Evolutionary conservation across 805 yeast genomes (phyloP).

Genomic region (Metschnikowia gelsemii): DNA sequence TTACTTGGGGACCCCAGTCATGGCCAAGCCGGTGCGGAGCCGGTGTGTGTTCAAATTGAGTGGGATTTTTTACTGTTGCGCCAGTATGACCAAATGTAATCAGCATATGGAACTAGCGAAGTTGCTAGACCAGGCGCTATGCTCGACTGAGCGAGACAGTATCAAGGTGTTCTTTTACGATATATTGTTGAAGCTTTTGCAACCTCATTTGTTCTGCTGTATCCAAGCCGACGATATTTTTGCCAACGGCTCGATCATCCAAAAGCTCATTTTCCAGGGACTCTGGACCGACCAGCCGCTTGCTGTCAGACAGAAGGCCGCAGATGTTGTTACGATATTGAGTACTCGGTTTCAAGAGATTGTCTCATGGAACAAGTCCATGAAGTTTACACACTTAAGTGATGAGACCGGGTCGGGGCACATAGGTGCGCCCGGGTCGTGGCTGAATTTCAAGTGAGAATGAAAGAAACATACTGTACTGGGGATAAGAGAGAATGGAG

Average conservation of each 20-base stretch:
- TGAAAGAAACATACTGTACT: slow-evolving; percentile 10
- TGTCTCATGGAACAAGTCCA: slow-evolving; percentile 16
- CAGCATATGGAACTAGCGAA: slow-evolving; percentile 16
- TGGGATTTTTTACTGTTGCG: slow-evolving; percentile 16
- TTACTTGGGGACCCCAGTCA: slow-evolving; percentile 16
- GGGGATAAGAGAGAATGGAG: slow-evolving; percentile 2
- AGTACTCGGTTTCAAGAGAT: slow-evolving; percentile 16
- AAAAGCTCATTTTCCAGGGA: slow-evolving; percentile 17
- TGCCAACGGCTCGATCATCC: slow-evolving; percentile 16
- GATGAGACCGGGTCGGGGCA: slow-evolving; percentile 10
- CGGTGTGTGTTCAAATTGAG: slow-evolving; percentile 12
- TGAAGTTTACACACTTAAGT: slow-evolving; percentile 12
- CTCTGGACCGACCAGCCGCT: slow-evolving; percentile 18
- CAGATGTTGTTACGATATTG: slow-evolving; percentile 11
- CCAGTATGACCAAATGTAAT: slow-evolving; percentile 12
- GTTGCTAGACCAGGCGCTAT: slow-evolving; percentile 13
- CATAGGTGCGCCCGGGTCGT: slow-evolving; percentile 18
- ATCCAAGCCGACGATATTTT: slow-evolving; percentile 18
- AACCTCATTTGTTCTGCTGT: slow-evolving; percentile 18
- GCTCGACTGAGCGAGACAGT: slow-evolving; percentile 14
- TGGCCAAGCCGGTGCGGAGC: slow-evolving; percentile 11
- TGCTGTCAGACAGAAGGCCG: slow-evolving; percentile 14
- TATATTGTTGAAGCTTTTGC: slow-evolving; percentile 13
- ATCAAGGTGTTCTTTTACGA: slow-evolving; percentile 19
- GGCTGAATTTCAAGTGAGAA: slow-evolving; percentile 16